A percentile compares a stretch with the other conserved stretches of the same genome.
Conservation (phyloP, 163 green algal genomes). For the Trebouxiophyceae sp. region DNA sequence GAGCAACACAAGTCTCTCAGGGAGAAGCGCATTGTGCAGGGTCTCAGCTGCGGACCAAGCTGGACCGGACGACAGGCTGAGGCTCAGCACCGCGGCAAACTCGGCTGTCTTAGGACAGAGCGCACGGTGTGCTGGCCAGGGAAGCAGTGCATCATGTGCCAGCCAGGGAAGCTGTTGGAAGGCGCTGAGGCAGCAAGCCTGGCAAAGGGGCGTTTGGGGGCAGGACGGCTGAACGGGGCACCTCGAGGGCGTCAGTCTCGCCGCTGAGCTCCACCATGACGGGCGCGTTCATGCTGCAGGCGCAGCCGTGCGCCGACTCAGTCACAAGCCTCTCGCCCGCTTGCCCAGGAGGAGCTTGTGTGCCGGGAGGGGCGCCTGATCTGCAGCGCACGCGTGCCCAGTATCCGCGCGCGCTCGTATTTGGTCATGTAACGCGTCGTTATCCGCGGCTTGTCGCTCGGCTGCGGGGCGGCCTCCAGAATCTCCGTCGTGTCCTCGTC, state of each 20-base stretch:
- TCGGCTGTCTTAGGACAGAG: too few relatives aligned
- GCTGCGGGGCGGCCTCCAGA: constrained; percentile 4
- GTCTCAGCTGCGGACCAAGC: too few relatives aligned
- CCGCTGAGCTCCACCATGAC: constrained; percentile 90
- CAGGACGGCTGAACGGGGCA: constrained; percentile 21
- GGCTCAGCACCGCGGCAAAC: too few relatives aligned
- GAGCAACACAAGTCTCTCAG: too few relatives aligned
- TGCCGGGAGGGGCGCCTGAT: too few relatives aligned
- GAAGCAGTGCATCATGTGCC: too few relatives aligned
- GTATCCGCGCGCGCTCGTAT: constrained; percentile 91
- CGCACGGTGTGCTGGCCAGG: too few relatives aligned
- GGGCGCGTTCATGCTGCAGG: constrained; percentile 88
- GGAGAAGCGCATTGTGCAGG: too few relatives aligned
- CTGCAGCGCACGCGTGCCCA: constrained; percentile 92
- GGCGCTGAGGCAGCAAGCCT: neutral
- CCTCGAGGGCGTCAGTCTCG: constrained; percentile 87
- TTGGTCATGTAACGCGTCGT: constrained; percentile 98
- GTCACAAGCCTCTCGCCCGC: neutral
- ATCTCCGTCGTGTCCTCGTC: constrained; percentile 5
- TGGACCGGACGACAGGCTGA: too few relatives aligned
- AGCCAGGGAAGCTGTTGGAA: too few relatives aligned
- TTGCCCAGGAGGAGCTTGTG: too few relatives aligned
- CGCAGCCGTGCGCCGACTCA: neutral
- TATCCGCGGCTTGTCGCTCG: constrained; percentile 51
- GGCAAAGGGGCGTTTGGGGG: neutral